Conservation (phyloP, 306 rosid species). For the Cicer bijugum region DNA sequence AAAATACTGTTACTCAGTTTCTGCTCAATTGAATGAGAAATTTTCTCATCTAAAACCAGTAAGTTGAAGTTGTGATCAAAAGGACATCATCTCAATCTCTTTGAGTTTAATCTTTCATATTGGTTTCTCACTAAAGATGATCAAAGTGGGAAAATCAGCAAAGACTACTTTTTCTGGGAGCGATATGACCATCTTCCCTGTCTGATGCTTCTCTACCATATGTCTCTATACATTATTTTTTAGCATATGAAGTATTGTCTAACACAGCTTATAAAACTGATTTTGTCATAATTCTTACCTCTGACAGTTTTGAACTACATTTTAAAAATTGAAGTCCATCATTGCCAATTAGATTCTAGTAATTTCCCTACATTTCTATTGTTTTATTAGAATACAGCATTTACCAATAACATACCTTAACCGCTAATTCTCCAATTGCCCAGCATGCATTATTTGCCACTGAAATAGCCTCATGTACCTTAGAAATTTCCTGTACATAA, state of each 20-base stretch:
- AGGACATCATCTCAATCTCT: background rate
- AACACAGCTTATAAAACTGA: background rate
- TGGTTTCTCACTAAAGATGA: background rate
- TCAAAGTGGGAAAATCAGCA: background rate
- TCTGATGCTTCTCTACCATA: background rate
- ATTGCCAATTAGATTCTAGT: slow-evolving; percentile 38
- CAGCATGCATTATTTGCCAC: slow-evolving; percentile 99
- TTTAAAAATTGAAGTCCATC: slow-evolving; percentile 3
- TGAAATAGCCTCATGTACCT: slow-evolving; percentile 79
- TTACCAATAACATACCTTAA: slow-evolving; percentile 69
- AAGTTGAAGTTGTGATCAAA: slow-evolving; percentile 22
- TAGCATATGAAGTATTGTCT: background rate
- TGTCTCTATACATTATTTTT: background rate
- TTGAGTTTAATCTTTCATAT: too few species aligned
- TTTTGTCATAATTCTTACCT: slow-evolving; percentile 3
- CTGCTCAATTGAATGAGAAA: background rate
- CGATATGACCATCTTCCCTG: background rate
- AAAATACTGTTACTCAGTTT: background rate
- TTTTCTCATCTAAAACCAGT: background rate
- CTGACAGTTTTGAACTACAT: slow-evolving; percentile 14
- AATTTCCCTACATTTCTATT: slow-evolving; percentile 9
- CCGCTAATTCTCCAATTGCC: slow-evolving; percentile 96
- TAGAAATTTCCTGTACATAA: slow-evolving; percentile 71
- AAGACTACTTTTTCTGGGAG: background rate
- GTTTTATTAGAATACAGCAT: slow-evolving; percentile 33